These are phyloP conservation scores for Cladosporium sp. DNA, from an alignment of 2,329 filamentous ascomycete genomes.

Conservation along the genomic window DNA sequence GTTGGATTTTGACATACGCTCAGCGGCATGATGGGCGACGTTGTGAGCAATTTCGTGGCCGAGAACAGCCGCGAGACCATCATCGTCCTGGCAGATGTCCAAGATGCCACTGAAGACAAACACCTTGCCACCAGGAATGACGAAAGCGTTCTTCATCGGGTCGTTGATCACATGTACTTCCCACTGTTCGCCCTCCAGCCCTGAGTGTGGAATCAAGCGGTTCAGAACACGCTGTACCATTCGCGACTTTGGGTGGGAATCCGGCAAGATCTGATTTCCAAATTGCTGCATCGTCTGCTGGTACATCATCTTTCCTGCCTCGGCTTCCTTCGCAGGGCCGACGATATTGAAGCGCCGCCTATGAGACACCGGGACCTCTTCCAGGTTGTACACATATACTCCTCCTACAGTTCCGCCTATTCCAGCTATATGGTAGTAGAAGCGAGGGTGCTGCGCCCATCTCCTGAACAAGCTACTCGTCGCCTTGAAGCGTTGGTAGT, in stretches of 20 bases:
- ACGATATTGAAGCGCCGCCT: constrained; percentile 74
- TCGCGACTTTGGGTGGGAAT: constrained; percentile 59
- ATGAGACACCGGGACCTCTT: constrained; percentile 67
- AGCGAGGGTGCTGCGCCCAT: constrained; percentile 49
- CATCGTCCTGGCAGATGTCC: constrained; percentile 65
- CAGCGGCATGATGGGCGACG: constrained; percentile 67
- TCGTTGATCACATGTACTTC: constrained; percentile 76
- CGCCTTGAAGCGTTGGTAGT: constrained; percentile 38
- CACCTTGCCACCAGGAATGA: constrained; percentile 75
- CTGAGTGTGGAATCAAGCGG: constrained; percentile 67
- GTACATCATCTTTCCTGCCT: constrained; percentile 57
- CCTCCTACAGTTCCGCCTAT: constrained; percentile 47
- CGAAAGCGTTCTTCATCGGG: constrained; percentile 69
- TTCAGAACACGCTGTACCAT: constrained; percentile 66
- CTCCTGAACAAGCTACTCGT: constrained; percentile 29
- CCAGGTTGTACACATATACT: constrained; percentile 70
- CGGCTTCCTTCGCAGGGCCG: constrained; percentile 56
- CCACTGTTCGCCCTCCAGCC: constrained; percentile 62
- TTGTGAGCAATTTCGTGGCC: constrained; percentile 82
- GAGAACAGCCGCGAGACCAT: constrained; percentile 72
- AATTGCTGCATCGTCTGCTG: constrained; percentile 59
- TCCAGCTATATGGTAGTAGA: constrained; percentile 49
- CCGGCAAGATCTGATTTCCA: constrained; percentile 58
- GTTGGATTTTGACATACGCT: constrained; percentile 57
- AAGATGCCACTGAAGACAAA: constrained; percentile 77